Base-by-base conservation (phyloP, 805 yeast species). In the Metschnikowia santaceciliae region DNA sequence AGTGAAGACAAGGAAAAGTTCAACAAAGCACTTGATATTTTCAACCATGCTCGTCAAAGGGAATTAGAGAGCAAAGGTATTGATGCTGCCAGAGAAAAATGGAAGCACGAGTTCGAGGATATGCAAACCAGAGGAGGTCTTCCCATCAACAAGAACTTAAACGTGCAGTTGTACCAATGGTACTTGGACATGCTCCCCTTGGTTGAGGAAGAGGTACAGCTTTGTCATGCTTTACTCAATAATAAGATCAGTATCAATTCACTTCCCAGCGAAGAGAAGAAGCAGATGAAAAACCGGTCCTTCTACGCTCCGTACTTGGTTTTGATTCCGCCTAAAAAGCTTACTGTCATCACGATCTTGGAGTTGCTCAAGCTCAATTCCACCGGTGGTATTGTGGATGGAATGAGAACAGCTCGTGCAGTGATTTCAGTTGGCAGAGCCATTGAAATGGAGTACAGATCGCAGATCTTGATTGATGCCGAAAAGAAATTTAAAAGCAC, bases 101-200 rank as follows among this genome's bases (percentile, higher is more conserved):
- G 99, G 99, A 84, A 82, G 64, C 84, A 83, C 58, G 91, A 84
- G 55, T 86, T 80, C 58, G 95, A 89, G 59, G 82, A 80, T 48
- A 76, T 82, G 61, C 74, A 75, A 51, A 74, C 77, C 44, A 76
- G 85, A 56, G 89, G 89, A 20, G 81, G 76, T 11, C 62, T 79
- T 48, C 65, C 81, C 3, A 66, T 82, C 36, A 79, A 81, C 42
- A 79, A 81, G 51, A 78, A 81, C 11, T 71, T 91, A 37, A 90
- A 90, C 52, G 84, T 83, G 1, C 83, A 83, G 57, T 70, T 94
- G 37, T 94, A 90, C 81, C 80, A 81, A 52, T 94, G 99, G 99
- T 85, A 86, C 57, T 76, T 77, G 48, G 83, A 81, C 43, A 76
- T 91, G 79, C 67, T 83, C 32, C 94, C 96, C 0, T 70, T 83